Percentiles rank a stretch among this genome's conserved stretches.
Conservation (phyloP, 805 yeast species). For the Candida nanaspora region DNA sequence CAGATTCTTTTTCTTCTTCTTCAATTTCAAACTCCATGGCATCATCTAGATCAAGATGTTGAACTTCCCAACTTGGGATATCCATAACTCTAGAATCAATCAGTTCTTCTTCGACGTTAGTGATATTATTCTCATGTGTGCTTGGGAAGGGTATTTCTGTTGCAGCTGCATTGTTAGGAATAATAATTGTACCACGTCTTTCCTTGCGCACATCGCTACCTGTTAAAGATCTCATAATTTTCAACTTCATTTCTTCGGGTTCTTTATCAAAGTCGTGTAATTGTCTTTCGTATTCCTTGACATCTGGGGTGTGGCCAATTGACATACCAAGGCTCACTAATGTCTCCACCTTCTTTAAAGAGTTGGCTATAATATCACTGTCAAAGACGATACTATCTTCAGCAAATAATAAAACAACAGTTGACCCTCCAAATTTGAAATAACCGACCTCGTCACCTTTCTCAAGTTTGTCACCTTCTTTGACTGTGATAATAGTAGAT, state of each 20-base stretch:
- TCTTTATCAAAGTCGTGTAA: slow-evolving; percentile 38
- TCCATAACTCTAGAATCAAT: not conserved
- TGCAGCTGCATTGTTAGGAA: not conserved
- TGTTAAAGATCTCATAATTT: slow-evolving; percentile 49
- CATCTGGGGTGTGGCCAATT: slow-evolving; percentile 63
- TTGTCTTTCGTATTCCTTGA: slow-evolving; percentile 34
- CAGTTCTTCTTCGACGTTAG: not conserved
- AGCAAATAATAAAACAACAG: slow-evolving; percentile 64
- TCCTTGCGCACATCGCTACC: slow-evolving; percentile 33
- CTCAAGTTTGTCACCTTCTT: slow-evolving; percentile 47
- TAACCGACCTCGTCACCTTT: slow-evolving; percentile 87
- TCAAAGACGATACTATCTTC: slow-evolving; percentile 51
- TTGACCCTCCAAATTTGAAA: slow-evolving; percentile 95
- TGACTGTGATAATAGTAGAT: slow-evolving; percentile 65
- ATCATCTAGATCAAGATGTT: slow-evolving; percentile 19
- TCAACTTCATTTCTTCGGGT: slow-evolving; percentile 37
- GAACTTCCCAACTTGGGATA: slow-evolving; percentile 21
- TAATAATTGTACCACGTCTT: not conserved
- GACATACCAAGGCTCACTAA: slow-evolving; percentile 87
- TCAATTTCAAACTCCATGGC: slow-evolving; percentile 18
- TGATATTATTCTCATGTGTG: too few species aligned
- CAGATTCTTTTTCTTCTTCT: slow-evolving; percentile 2
- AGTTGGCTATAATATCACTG: slow-evolving; percentile 63
- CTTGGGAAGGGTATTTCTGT: too few species aligned
- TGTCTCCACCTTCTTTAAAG: slow-evolving; percentile 68